A percentile compares a stretch with the other conserved stretches of the same genome.
phyloP scores from a whole-genome alignment of 2,329 filamentous ascomycete genomes.

The Cercospora beticola region DNA sequence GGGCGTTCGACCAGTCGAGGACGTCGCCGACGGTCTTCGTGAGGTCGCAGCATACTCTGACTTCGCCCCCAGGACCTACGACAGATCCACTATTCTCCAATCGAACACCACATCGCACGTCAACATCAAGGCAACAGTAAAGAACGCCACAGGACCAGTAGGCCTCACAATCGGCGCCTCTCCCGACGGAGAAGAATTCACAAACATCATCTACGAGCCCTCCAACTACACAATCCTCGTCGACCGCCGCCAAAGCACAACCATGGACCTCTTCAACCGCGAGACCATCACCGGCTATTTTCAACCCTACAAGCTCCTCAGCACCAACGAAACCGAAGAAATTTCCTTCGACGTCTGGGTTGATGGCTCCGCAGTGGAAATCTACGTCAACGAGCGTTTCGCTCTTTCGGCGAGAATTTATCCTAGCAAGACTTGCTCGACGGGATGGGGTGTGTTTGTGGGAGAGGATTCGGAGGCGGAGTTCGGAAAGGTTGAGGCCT shows the following conservation, averaged over 20 bases:
- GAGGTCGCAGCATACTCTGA: slow-evolving; percentile 30
- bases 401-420: slow-evolving; percentile 48
- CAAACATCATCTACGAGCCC: slow-evolving; percentile 47
- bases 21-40: slow-evolving; percentile 46
- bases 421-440: slow-evolving; percentile 46
- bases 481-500: slow-evolving; percentile 41
- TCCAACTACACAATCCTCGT: slow-evolving; percentile 50
- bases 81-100: slow-evolving; percentile 31
- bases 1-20: slow-evolving; percentile 45
- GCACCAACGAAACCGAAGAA: slow-evolving; percentile 37
- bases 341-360: slow-evolving; percentile 48
- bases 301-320: slow-evolving; percentile 44
- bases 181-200: slow-evolving; percentile 46
- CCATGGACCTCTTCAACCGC: slow-evolving; percentile 45
- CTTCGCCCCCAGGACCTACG: slow-evolving; percentile 31
- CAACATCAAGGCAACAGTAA: slow-evolving; percentile 42
- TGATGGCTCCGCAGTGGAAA: slow-evolving; percentile 49
- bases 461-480: slow-evolving; percentile 39
- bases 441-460: slow-evolving; percentile 46
- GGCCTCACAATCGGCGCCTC: slow-evolving; percentile 48
- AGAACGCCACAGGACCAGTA: slow-evolving; percentile 41
- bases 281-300: slow-evolving; percentile 49
- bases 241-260: slow-evolving; percentile 45
- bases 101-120: slow-evolving; percentile 41
- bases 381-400: slow-evolving; percentile 49